A percentile compares a stretch with the other conserved stretches of the same genome.
These are phyloP conservation scores for Tuber aestivum DNA, from an alignment of 495 filamentous ascomycete genomes.

Conservation along the genomic window DNA sequence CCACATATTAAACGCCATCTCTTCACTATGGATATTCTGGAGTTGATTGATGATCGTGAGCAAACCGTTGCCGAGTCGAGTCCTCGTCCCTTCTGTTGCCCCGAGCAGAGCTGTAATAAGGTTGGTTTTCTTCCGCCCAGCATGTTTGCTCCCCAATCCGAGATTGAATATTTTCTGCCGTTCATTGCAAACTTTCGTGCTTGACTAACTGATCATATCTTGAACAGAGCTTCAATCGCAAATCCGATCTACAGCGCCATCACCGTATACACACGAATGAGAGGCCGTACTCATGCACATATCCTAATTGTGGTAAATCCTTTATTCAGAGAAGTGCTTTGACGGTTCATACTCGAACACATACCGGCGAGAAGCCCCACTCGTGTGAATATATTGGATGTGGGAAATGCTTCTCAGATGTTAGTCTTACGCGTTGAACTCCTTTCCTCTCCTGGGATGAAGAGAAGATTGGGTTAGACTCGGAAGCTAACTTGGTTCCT, in stretches of 20 bases:
- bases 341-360: constrained; percentile 78
- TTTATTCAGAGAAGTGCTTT: constrained; percentile 87
- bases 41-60: constrained; percentile 44
- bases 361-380: constrained; percentile 87
- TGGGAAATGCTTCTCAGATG: constrained; percentile 80
- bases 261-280: constrained; percentile 89
- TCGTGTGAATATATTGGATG: constrained; percentile 73
- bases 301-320: constrained; percentile 69
- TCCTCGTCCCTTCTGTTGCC: constrained; percentile 40
- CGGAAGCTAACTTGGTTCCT: constrained; percentile 43
- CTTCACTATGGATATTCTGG: constrained; percentile 43
- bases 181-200: constrained; percentile 10
- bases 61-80: constrained; percentile 41
- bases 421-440: constrained; percentile 47
- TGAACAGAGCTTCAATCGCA: constrained; percentile 79
- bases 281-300: constrained; percentile 68
- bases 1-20: constrained; percentile 22
- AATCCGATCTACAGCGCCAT: constrained; percentile 83
- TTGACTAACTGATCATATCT: constrained; percentile 31
- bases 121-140: constrained; percentile 31
- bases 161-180: constrained; percentile 17
- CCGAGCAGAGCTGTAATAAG: constrained; percentile 41
- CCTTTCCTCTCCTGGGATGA: constrained; percentile 5
- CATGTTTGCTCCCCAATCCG: constrained; percentile 13
- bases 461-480: not conserved